These are phyloP conservation scores for Quercus alba DNA, from an alignment of 306 rosid genomes.

Conservation along the genomic window DNA sequence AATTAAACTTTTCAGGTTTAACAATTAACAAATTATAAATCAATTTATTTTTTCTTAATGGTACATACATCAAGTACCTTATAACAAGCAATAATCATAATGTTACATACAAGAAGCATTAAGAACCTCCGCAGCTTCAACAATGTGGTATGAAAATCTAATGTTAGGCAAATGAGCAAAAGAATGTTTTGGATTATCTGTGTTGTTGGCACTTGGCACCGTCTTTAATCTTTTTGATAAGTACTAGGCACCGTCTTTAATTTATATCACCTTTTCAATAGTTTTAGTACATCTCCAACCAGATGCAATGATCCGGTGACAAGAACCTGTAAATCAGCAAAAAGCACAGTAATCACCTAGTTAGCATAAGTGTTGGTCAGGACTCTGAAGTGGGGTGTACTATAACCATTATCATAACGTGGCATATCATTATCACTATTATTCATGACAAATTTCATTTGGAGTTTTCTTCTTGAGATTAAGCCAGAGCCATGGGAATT, in stretches of 20 bases:
- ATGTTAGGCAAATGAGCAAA: constrained; percentile 4
- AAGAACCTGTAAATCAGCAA: constrained; percentile 53
- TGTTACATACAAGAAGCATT: background rate
- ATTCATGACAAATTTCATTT: background rate
- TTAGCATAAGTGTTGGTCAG: background rate
- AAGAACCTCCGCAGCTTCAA: constrained; percentile 4
- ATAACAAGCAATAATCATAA: background rate
- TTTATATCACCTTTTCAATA: constrained; percentile 34
- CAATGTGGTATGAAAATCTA: background rate
- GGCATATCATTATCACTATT: background rate
- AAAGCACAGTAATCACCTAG: background rate
- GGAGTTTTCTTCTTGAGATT: background rate
- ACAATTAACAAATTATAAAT: background rate
- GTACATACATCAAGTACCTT: background rate
- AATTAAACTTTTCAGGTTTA: background rate
- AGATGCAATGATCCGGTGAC: constrained; percentile 79
- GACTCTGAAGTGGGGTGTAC: background rate
- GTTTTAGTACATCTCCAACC: constrained; percentile 55
- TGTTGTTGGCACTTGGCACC: background rate
- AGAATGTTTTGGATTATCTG: constrained; percentile 2
- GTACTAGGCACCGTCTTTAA: background rate
- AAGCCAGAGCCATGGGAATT: no score
- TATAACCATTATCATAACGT: background rate
- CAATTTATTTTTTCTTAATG: background rate
- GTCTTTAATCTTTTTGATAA: background rate